Base-by-base conservation (phyloP, 805 yeast species). In the Suhomyces canberraensis region DNA sequence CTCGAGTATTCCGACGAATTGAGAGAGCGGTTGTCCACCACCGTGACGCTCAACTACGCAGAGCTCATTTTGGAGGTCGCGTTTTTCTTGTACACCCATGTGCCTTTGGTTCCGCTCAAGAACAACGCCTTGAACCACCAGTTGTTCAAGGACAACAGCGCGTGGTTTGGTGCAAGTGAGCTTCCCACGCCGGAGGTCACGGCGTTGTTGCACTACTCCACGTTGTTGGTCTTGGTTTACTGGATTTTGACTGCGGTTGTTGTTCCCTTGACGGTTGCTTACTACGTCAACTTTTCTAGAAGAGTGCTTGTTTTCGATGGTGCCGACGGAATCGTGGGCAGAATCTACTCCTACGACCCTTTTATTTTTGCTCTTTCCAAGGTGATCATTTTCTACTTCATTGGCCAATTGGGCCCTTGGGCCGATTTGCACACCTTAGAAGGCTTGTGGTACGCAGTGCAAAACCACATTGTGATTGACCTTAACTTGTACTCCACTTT, bases 251-350 rank as follows among this genome's bases (percentile, higher is more conserved):
- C 60, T 31, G 58, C 78, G 5, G 51, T 71, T 27, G 41, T 56
- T 5, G 36, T 68, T 20, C 82, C 82, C 26, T 52, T 61, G 40
- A 21, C 63, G 27, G 46, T 59, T 24, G 70, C 79, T 13, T 76
- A 72, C 58, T 76, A 73, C 58, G 48, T 76, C 48, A 76, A 76
- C 58, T 74, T 75, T 50, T 61, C 79, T 39, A 60, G 66, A 53
- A 60, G 72, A 51, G 56, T 60, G 25, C 38, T 39, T 15, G 57
- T 52, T 17, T 50, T 58, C 36, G 64, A 61, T 44, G 62, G 56
- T 33, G 66, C 60, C 25, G 66, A 59, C 20, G 55, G 52, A 18
- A 50, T 58, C 29, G 46, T 61, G 29, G 45, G 39, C 29, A 63
- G 74, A 56, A 58, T 61, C 38, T 66, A 66, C 52, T 57, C 50